phyloP scores from a whole-genome alignment of 2,329 filamentous ascomycete species.

The Trichoderma gracile region DNA sequence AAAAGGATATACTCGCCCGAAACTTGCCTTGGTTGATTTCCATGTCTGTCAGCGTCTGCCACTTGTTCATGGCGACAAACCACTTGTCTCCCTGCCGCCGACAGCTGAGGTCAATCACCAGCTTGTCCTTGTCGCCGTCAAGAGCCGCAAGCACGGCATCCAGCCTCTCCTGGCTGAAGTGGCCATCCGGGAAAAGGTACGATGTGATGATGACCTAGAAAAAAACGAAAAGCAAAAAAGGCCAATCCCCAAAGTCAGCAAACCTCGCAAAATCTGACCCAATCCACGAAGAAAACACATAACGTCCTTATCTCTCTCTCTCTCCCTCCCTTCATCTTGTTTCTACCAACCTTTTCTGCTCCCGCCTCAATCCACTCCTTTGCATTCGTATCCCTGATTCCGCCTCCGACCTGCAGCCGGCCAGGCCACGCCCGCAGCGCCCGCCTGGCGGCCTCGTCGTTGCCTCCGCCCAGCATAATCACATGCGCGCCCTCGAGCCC shows the following conservation, averaged over 20 bases:
- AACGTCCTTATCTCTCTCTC: background rate
- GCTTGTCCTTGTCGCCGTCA: slow-evolving; percentile 71
- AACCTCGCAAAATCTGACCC: background rate
- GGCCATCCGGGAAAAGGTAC: slow-evolving; percentile 82
- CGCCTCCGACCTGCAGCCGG: slow-evolving; percentile 88
- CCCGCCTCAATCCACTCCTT: slow-evolving; percentile 82
- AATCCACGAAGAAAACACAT: background rate
- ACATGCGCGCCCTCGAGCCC: slow-evolving; percentile 80
- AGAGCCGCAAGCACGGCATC: slow-evolving; percentile 72
- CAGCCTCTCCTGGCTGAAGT: slow-evolving; percentile 76
- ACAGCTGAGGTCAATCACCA: slow-evolving; percentile 95
- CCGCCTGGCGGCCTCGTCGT: slow-evolving; percentile 75
- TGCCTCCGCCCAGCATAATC: slow-evolving; percentile 92
- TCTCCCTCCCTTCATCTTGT: too few species aligned
- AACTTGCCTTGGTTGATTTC: slow-evolving; percentile 78
- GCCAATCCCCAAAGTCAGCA: too few species aligned
- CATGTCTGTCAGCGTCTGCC: slow-evolving; percentile 97
- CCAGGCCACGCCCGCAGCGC: slow-evolving; percentile 77
- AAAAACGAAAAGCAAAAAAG: too few species aligned
- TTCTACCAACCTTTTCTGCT: slow-evolving; percentile 72
- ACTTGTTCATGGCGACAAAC: slow-evolving; percentile 99
- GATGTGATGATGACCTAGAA: slow-evolving; percentile 95
- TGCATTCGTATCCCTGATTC: slow-evolving; percentile 84
- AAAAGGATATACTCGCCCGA: background rate
- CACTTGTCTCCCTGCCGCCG: slow-evolving; percentile 73